These are phyloP conservation scores for Trametes gibbosa DNA, from an alignment of 768 basidiomycete species.

Conservation along the genomic window DNA sequence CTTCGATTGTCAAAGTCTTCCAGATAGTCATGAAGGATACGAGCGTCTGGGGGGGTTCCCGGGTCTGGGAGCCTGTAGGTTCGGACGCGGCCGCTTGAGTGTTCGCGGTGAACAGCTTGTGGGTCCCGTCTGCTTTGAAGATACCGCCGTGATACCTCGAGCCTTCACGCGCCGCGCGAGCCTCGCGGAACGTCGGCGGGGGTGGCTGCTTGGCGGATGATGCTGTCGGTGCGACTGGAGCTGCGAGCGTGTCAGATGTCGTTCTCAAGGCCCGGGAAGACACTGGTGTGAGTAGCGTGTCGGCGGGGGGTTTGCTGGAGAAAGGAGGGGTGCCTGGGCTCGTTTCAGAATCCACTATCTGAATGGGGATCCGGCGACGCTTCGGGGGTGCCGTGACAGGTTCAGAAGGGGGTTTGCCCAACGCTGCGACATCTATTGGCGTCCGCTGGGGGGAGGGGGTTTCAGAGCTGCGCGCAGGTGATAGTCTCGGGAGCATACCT, in stretches of 20 bases:
- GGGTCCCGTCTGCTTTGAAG: slow-evolving; percentile 61
- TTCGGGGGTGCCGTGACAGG: slow-evolving; percentile 28
- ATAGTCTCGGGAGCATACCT: slow-evolving; percentile 12
- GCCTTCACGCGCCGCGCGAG: slow-evolving; percentile 54
- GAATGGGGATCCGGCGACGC: slow-evolving; percentile 63
- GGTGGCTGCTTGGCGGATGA: slow-evolving; percentile 18
- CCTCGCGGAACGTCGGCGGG: slow-evolving; percentile 50
- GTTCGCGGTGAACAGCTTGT: slow-evolving; percentile 45
- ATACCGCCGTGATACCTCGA: slow-evolving; percentile 66
- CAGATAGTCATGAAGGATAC: slow-evolving; percentile 66
- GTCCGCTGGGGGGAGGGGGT: slow-evolving; percentile 10
- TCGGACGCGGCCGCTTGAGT: background rate
- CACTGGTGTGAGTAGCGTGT: slow-evolving; percentile 36
- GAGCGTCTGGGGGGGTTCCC: slow-evolving; percentile 41
- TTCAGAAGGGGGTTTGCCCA: slow-evolving; percentile 1
- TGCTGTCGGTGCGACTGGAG: background rate
- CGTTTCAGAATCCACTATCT: slow-evolving; percentile 45
- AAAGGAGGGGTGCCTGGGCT: slow-evolving; percentile 10
- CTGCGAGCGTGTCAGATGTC: too few species aligned
- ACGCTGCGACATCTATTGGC: slow-evolving; percentile 19
- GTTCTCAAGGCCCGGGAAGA: slow-evolving; percentile 35
- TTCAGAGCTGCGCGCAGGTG: background rate
- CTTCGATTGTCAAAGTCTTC: slow-evolving; percentile 40
- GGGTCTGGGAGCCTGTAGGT: slow-evolving; percentile 6
- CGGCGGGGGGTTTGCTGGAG: slow-evolving; percentile 13